These are phyloP conservation scores for Pterulicium gracile DNA, from an alignment of 1,284 basidiomycete species.

Conservation along the genomic window DNA sequence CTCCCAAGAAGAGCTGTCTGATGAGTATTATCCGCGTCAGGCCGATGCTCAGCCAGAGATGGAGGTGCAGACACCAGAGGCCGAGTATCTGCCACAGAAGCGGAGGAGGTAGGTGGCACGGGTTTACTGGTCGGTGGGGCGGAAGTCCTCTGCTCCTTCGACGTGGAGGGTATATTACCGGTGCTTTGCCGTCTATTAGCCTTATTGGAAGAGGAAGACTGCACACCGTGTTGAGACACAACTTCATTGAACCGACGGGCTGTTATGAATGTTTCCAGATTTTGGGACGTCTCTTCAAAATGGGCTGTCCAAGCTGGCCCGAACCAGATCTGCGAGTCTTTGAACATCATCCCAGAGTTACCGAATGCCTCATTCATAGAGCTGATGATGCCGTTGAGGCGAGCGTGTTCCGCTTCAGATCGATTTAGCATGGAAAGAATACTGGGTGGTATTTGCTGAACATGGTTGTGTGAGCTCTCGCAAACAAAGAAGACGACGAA, in stretches of 20 bases:
- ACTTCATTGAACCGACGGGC: neutral
- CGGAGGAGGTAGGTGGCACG: neutral
- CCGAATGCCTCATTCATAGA: neutral
- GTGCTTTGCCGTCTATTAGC: neutral
- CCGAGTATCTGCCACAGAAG: neutral
- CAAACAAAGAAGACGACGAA: neutral
- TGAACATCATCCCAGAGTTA: neutral
- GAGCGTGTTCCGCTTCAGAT: neutral
- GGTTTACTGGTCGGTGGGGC: neutral
- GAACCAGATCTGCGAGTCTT: constrained; percentile 1
- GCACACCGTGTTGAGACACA: neutral
- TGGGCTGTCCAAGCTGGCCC: neutral
- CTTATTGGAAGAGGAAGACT: neutral
- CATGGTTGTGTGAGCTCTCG: neutral
- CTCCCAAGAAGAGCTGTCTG: neutral
- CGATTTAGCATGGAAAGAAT: neutral
- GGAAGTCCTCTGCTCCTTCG: too few species aligned
- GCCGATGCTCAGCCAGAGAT: neutral
- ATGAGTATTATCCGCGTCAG: neutral
- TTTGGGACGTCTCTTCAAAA: neutral
- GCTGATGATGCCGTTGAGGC: neutral
- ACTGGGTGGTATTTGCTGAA: neutral
- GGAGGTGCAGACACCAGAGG: neutral
- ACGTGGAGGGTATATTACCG: neutral
- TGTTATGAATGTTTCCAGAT: neutral